Conservation (phyloP, 495 filamentous ascomycete genomes). For the Neurospora tetrasperma region DNA sequence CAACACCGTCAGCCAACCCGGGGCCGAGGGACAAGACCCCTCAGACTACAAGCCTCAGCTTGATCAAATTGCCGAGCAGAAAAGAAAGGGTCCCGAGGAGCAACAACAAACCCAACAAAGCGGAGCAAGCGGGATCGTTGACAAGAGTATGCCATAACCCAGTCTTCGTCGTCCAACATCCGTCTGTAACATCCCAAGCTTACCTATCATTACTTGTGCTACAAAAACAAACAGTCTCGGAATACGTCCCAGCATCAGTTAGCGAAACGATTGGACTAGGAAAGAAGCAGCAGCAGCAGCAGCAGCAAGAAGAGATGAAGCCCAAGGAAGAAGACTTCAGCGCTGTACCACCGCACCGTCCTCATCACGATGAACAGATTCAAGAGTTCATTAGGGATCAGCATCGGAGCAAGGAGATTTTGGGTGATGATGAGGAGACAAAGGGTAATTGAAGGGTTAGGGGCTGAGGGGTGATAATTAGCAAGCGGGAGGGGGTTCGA, state of each 20-base stretch:
- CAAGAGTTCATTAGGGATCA: constrained; percentile 29
- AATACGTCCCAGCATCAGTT: constrained; percentile 16
- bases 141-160: constrained; percentile 16
- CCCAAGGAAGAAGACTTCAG: background rate
- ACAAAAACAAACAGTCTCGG: constrained; percentile 9
- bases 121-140: constrained; percentile 8
- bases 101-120: background rate
- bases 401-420: constrained; percentile 19
- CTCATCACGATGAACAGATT: constrained; percentile 23
- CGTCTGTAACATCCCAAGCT: background rate
- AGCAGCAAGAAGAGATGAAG: background rate
- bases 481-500: background rate
- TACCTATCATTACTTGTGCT: background rate
- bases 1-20: background rate
- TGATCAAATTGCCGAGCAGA: constrained; percentile 15
- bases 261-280: constrained; percentile 13
- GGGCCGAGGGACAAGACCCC: background rate
- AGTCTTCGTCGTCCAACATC: background rate
- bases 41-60: constrained; percentile 20
- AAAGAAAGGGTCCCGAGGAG: background rate
- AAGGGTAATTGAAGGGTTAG: background rate
- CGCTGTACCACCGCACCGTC: constrained; percentile 20
- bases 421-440: background rate
- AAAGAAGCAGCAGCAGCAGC: background rate
- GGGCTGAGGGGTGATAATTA: background rate